Evolutionary conservation across 2,329 filamentous ascomycete genomes (phyloP).

Genomic region (Colletotrichum cuscutae): DNA sequence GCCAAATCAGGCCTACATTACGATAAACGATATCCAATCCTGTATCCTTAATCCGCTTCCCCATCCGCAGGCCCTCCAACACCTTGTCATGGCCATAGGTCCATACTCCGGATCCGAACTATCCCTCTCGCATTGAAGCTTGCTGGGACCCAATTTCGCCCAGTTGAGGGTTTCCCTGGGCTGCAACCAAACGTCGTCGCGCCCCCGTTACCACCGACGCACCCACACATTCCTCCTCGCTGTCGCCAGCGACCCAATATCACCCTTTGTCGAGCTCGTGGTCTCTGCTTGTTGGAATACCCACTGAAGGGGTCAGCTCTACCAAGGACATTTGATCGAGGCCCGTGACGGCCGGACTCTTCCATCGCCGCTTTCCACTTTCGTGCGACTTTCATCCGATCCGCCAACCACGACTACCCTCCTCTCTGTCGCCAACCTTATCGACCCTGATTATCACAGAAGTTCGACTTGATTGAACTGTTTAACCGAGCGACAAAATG

Average conservation of each 20-base stretch:
- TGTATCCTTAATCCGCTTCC: slow-evolving; percentile 26
- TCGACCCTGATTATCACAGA: slow-evolving; percentile 9
- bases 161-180: slow-evolving; percentile 28
- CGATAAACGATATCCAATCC: slow-evolving; percentile 24
- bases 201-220: slow-evolving; percentile 15
- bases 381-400: slow-evolving; percentile 31
- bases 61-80: not conserved
- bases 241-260: slow-evolving; percentile 5
- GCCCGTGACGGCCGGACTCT: slow-evolving; percentile 25
- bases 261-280: not conserved
- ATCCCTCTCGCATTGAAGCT: slow-evolving; percentile 30
- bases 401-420: slow-evolving; percentile 18
- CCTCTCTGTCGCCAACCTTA: slow-evolving; percentile 37
- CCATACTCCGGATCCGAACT: slow-evolving; percentile 19
- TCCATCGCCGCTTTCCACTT: not conserved
- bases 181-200: slow-evolving; percentile 26
- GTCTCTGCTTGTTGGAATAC: not conserved
- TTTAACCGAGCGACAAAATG: slow-evolving; percentile 58
- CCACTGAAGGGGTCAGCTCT: not conserved
- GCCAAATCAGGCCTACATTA: slow-evolving; percentile 18
- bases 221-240: slow-evolving; percentile 5
- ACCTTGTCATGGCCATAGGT: slow-evolving; percentile 32
- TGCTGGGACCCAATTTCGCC: slow-evolving; percentile 26
- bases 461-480: not conserved
- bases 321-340: slow-evolving; percentile 8